These are phyloP conservation scores for Hymenoscyphus occultus DNA, from an alignment of 2,329 filamentous ascomycete species.

Conservation along the genomic window DNA sequence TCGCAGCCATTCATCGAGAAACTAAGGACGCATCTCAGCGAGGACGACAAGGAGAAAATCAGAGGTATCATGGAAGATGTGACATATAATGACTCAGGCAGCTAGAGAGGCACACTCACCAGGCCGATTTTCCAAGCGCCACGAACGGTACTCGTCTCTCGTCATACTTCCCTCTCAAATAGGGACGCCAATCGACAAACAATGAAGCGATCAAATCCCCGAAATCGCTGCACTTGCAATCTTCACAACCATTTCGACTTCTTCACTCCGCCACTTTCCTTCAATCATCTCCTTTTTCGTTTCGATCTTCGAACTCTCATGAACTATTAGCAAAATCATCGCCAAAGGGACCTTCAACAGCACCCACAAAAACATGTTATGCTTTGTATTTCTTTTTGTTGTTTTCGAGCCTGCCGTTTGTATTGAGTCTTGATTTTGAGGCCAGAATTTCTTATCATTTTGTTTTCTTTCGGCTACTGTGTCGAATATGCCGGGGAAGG, in stretches of 20 bases:
- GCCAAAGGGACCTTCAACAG: background rate
- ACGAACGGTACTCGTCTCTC: background rate
- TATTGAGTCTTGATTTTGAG: background rate
- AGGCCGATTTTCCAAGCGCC: background rate
- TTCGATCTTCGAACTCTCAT: background rate
- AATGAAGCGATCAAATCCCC: background rate
- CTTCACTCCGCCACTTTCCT: too few species aligned
- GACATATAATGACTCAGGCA: background rate
- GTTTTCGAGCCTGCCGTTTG: background rate
- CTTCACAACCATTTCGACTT: too few species aligned
- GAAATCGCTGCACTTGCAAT: background rate
- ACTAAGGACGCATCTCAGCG: background rate
- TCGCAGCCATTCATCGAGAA: background rate
- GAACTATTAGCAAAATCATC: background rate
- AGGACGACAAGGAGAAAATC: background rate
- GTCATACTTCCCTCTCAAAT: background rate
- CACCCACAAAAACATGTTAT: background rate
- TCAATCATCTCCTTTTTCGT: too few species aligned
- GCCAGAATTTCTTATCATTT: background rate
- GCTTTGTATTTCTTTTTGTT: background rate
- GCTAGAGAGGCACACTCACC: background rate
- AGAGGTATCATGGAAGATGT: background rate
- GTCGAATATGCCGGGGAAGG: background rate
- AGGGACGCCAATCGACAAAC: background rate
- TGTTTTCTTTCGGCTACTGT: background rate